phyloP scores from a whole-genome alignment of 371 early-diverging fungal species.

The Gilbertella persicaria region DNA sequence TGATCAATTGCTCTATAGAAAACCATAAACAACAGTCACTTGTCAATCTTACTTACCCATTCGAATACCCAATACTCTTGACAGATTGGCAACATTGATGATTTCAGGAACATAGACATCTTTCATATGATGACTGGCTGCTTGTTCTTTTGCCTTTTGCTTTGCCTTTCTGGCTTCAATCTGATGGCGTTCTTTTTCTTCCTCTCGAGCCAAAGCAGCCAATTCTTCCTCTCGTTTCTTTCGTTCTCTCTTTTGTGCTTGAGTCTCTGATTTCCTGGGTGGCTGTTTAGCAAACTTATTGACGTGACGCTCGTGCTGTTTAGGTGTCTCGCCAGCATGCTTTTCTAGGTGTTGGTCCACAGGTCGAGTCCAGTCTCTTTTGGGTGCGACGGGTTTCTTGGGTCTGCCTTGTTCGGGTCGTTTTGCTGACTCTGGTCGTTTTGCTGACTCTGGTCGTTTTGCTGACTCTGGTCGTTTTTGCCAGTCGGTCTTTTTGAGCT shows the following conservation, averaged over 20 bases:
- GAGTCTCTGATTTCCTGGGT: slow-evolving; percentile 16
- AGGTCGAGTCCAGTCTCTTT: slow-evolving; percentile 38
- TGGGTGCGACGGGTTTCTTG: slow-evolving; percentile 18
- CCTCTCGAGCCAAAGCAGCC: slow-evolving; percentile 21
- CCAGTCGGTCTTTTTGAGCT: slow-evolving; percentile 1
- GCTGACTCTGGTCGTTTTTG: slow-evolving; percentile 11
- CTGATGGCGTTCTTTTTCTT: slow-evolving; percentile 26
- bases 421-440: slow-evolving; percentile 1
- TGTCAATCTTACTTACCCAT: slow-evolving; percentile 45
- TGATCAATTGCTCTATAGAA: slow-evolving; percentile 56
- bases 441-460: slow-evolving; percentile 2
- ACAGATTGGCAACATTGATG: slow-evolving; percentile 81
- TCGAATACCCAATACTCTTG: slow-evolving; percentile 75
- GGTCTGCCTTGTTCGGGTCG: background rate
- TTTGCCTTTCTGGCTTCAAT: slow-evolving; percentile 26
- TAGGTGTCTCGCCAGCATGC: slow-evolving; percentile 26
- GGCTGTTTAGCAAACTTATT: slow-evolving; percentile 22
- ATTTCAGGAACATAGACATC: slow-evolving; percentile 84
- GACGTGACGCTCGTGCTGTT: slow-evolving; percentile 30
- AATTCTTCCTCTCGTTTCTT: slow-evolving; percentile 39
- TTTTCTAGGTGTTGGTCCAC: slow-evolving; percentile 35
- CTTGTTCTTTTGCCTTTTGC: slow-evolving; percentile 32
- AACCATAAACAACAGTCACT: slow-evolving; percentile 2
- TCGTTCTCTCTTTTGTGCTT: slow-evolving; percentile 34
- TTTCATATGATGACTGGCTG: slow-evolving; percentile 26